Conservation (phyloP, 2,329 filamentous ascomycete species). For the Zarea fungicola region DNA sequence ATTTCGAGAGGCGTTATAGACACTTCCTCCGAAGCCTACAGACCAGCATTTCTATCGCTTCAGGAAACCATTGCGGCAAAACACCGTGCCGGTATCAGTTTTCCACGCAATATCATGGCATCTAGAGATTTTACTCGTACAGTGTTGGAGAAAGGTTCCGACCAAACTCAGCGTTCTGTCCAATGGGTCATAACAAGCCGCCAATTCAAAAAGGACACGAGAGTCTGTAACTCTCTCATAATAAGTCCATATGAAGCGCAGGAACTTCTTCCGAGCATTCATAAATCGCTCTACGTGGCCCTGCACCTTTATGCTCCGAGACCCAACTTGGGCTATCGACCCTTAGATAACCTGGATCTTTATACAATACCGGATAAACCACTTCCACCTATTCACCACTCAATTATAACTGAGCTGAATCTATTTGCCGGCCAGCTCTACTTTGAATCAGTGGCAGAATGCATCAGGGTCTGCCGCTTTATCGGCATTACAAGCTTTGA, state of each 20-base stretch:
- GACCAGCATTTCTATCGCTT: background rate
- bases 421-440: slow-evolving; percentile 67
- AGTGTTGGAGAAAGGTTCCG: background rate
- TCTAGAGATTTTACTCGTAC: slow-evolving; percentile 1
- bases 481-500: slow-evolving; percentile 46
- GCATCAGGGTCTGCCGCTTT: slow-evolving; percentile 43
- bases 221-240: slow-evolving; percentile 39
- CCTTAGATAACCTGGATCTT: background rate
- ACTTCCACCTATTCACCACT: background rate
- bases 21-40: background rate
- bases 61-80: background rate
- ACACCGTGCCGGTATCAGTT: background rate
- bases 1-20: background rate
- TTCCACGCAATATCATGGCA: background rate
- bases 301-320: slow-evolving; percentile 41
- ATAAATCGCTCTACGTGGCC: slow-evolving; percentile 24
- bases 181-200: background rate
- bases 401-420: slow-evolving; percentile 44
- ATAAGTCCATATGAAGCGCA: slow-evolving; percentile 59
- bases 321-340: background rate
- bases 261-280: slow-evolving; percentile 36
- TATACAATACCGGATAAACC: background rate
- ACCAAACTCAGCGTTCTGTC: background rate
- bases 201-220: background rate
- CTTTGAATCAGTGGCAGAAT: slow-evolving; percentile 48